Evolutionary conservation across 148 eudicot species (phyloP).

Genomic region (Simmondsia chinensis): DNA sequence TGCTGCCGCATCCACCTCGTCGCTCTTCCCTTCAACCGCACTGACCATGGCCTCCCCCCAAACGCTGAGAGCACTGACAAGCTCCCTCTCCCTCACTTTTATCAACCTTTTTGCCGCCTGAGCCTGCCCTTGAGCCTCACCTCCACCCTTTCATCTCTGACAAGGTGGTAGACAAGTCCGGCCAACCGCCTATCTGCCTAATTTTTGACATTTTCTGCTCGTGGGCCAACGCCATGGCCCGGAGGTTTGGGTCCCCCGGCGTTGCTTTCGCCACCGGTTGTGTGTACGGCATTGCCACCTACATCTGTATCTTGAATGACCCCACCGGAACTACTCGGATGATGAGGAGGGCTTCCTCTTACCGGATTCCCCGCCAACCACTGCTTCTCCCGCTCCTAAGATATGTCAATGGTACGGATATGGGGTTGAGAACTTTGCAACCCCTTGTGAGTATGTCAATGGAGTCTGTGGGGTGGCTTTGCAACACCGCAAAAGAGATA

Average conservation of each 20-base stretch:
- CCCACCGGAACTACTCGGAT: slow-evolving; percentile 33
- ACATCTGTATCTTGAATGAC: slow-evolving; percentile 44
- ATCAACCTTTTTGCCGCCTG: neutral
- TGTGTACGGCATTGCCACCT: slow-evolving; percentile 69
- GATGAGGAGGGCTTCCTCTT: slow-evolving; percentile 31
- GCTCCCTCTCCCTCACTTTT: slow-evolving; percentile 21
- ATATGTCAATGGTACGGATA: slow-evolving; percentile 53
- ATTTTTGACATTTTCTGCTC: slow-evolving; percentile 54
- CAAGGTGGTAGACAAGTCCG: no score
- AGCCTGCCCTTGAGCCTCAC: slow-evolving; percentile 1
- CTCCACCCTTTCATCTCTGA: slow-evolving; percentile 4
- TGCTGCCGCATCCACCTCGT: no score
- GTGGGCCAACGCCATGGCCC: slow-evolving; percentile 89
- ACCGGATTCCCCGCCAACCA: slow-evolving; percentile 66
- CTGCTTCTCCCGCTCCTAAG: slow-evolving; percentile 39
- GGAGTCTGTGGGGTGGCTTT: slow-evolving; percentile 42
- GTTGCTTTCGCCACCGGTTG: slow-evolving; percentile 58
- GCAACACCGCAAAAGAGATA: slow-evolving; percentile 53
- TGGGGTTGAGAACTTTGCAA: slow-evolving; percentile 55
- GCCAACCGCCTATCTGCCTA: slow-evolving; percentile 51
- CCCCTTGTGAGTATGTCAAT: slow-evolving; percentile 28
- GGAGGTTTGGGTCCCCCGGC: slow-evolving; percentile 21
- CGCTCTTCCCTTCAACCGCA: slow-evolving; percentile 40
- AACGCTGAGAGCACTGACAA: slow-evolving; percentile 33
- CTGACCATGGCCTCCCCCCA: slow-evolving; percentile 39